Evolutionary conservation across 2,329 filamentous ascomycete genomes (phyloP), one percentile per base, ranked within the genome.

Genomic region (Cercospora sesami): DNA sequence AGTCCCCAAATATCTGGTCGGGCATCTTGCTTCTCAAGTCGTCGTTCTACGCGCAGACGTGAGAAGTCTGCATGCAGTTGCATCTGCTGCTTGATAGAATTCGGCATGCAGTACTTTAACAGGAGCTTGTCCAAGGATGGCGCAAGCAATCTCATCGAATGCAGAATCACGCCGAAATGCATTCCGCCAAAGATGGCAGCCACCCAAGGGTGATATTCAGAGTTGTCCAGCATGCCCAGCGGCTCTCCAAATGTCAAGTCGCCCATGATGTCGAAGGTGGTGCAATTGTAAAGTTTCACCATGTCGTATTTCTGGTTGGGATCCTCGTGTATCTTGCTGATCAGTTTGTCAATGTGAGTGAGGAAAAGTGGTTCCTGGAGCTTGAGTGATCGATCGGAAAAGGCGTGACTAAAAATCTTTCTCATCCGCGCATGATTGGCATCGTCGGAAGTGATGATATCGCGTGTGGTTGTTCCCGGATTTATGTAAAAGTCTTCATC

Each of bases 331-430:
- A 84, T 70, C 30, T 76, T 77, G 6, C 73, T 57, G 30, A 83
- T 75, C 39, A 84, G 77, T 9, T 82, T 69, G 58, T 80, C 75
- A 21, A 82, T 78, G 69, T 83, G 82, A 0, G 71, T 68, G 64
- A 78, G 74, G 68, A 84, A 63, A 71, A 81, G 76, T 0, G 77
- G 75, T 69, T 81, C 78, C 64, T 83, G 80, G 61, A 79, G 77
- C 26, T 78, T 69, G 42, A 83, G 62, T 1, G 80, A 80, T 66
- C 79, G 78, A 58, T 80, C 78, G 5, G 75, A 77, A 71, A 83
- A 82, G 9, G 79, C 79, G 71, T 82, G 78, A 5, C 80, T 77
- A 3, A 82, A 75, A 14, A 78, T 75, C 21, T 80, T 75, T 33
- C 80, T 74, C 70, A 80, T 77, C n/a, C 80, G 73, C 5, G 77